Percentiles rank a stretch among this genome's conserved stretches.
Conservation (phyloP, 2,329 filamentous ascomycete species). For the Alternaria consortialis region DNA sequence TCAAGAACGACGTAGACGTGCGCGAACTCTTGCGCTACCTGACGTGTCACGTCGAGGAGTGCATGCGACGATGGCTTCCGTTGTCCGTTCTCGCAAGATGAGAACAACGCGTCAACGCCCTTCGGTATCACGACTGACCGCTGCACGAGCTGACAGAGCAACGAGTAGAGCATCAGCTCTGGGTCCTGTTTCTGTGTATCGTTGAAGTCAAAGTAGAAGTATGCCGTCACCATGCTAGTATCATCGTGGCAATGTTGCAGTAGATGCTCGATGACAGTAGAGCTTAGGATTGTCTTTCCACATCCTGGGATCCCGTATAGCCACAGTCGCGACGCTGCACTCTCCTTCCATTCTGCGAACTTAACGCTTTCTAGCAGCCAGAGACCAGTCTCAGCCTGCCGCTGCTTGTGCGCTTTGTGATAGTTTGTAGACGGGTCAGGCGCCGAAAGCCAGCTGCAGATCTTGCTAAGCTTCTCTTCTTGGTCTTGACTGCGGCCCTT, state of each 20-base stretch:
- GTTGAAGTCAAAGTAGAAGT: slow-evolving; percentile 51
- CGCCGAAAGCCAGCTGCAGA: slow-evolving; percentile 45
- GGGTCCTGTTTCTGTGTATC: slow-evolving; percentile 48
- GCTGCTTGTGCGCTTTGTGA: slow-evolving; percentile 41
- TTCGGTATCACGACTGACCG: slow-evolving; percentile 21
- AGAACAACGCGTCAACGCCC: slow-evolving; percentile 37
- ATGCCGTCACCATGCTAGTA: slow-evolving; percentile 19
- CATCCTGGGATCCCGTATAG: slow-evolving; percentile 54
- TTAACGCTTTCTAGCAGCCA: slow-evolving; percentile 47
- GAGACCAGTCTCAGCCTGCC: slow-evolving; percentile 44
- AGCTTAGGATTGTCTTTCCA: slow-evolving; percentile 55
- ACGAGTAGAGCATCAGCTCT: slow-evolving; percentile 49
- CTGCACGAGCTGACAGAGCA: slow-evolving; percentile 49
- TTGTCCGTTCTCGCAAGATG: too few species aligned
- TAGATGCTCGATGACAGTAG: slow-evolving; percentile 47
- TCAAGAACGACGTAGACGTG: slow-evolving; percentile 34
- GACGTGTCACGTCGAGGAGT: slow-evolving; percentile 31
- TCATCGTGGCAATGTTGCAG: slow-evolving; percentile 24
- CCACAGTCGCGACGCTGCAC: slow-evolving; percentile 48
- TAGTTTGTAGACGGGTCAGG: slow-evolving; percentile 50
- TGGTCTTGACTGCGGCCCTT: too few species aligned
- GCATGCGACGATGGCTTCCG: slow-evolving; percentile 32
- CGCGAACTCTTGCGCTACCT: slow-evolving; percentile 38
- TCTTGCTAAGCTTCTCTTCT: slow-evolving; percentile 12
- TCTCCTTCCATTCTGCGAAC: slow-evolving; percentile 46